Base-by-base conservation (phyloP, 768 basidiomycete species). In the Boletus pseudo-olivaceus region DNA sequence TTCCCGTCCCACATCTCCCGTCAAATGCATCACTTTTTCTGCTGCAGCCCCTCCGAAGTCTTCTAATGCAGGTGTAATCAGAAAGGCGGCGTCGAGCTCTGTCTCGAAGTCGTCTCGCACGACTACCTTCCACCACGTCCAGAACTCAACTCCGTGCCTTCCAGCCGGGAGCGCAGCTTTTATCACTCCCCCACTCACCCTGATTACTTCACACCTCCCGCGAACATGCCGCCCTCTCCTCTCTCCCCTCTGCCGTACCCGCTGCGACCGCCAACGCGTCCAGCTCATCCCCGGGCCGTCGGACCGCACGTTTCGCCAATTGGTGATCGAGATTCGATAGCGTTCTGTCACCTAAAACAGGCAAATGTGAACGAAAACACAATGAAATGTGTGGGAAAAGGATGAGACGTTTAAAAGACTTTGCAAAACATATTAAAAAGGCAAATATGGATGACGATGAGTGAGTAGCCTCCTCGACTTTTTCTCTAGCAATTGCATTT, bases 51-150 rank as follows among this genome's bases (percentile, higher is more conserved):
- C 75, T 0, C 34, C 14, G 10, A 71, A 86, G 7, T 76, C 82
- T 48, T 76, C 82, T 3, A 88, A 88, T 62, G 84, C 86, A 0
- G 81, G 90, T 7, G 80, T 93, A 17, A 85, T 92, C 59, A 75
- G 88, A 34, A 87, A 82, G 90, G 90, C 39, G 88, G 88, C 9
- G 70, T 90, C 11, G 90, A 93, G 65, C 85, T 84, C 57, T 77
- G 87, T 53, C 73, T 91, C 15, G 84, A 92, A 43, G 87, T 91
- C 23, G 82, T 92, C 51, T 86, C 86, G 1, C 75, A 80, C 44
- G 90, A 92, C 67, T 90, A 91, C 60, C 78, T 85, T 14, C 87
- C 88, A n/a, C 80, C 71, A 19, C 63, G 81, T 58, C 68, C 76
- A 37, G 83, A 87, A 52, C 67, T 83, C 38, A 89, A 88, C 47